Evolutionary conservation across 2,329 filamentous ascomycete species (phyloP), one percentile per base, ranked within the genome.

Genomic region (Diplodia scrobiculata): DNA sequence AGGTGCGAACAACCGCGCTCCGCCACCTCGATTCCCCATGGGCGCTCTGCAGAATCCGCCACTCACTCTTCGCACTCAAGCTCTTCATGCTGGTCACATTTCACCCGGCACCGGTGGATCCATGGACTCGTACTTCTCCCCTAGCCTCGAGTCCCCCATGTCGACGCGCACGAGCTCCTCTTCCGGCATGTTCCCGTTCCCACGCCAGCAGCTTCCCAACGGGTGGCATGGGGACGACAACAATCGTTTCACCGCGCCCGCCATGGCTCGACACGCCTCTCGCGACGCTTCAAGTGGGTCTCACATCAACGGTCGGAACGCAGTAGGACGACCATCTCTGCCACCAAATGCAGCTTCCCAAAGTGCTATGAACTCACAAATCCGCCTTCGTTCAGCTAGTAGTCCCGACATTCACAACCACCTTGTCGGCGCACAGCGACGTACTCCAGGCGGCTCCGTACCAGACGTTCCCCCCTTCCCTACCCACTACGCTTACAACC

Each of bases 121-220:
- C 92, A 66, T 66, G 58, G 91, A 92, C 67, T 97, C 93, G 3
- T 98, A 97, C 79, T 99, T 99, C 78, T 98, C 94, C 0, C 95
- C 95, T 0, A 85, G 89, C 1, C 85, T 84, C 38, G 93, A 97
- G 65, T 92, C 91, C 0, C 91, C 91, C 10, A 87, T 87, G 51
- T 91, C 89, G 14, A 89, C 89, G 27, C 85, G 91, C 59, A 89
- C 90, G 7, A 93, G 90, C 75, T 84, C 79, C 67, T 81, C 91
- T 5, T 92, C 91, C 48, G 87, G 88, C 53, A 88, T 92, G 74
- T 96, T 92, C 72, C 87, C 88, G 1, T 96, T 96, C 73, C 89
- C 92, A 62, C 89, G 92, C 68, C 86, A 91, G 70, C 84, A 83
- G 11, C 89, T 88, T 1, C 88, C 91, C 1, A 84, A 86, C 41